phyloP scores from a whole-genome alignment of 129 eudicot genomes.

The Lactuca sativa region DNA sequence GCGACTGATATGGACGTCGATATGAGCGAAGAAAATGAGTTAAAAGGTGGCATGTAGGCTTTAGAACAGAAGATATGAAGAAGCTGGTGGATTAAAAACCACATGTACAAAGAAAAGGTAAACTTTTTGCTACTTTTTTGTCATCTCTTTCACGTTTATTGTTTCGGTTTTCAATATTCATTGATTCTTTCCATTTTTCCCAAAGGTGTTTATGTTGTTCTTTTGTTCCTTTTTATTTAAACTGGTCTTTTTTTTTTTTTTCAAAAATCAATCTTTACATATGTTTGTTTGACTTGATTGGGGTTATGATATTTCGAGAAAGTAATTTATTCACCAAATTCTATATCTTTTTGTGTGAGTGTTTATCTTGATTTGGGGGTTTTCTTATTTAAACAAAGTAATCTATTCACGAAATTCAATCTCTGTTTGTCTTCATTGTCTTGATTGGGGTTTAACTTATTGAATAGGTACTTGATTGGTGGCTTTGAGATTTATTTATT shows the following conservation, averaged over 20 bases:
- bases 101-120: slow-evolving; percentile 84
- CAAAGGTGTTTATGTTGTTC: background rate
- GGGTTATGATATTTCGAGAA: background rate
- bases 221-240: background rate
- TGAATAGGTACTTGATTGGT: slow-evolving; percentile 7
- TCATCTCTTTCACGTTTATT: background rate
- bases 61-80: slow-evolving; percentile 91
- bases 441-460: background rate
- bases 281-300: background rate
- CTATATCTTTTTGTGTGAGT: slow-evolving; percentile 10
- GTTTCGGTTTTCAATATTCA: background rate
- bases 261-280: background rate
- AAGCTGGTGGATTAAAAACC: slow-evolving; percentile 79
- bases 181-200: background rate
- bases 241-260: background rate
- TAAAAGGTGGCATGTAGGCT: slow-evolving; percentile 85
- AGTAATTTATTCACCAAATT: slow-evolving; percentile 1
- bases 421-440: background rate
- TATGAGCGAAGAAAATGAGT: slow-evolving; percentile 48
- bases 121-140: slow-evolving; percentile 10
- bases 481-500: slow-evolving; percentile 4
- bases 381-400: background rate
- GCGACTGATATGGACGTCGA: slow-evolving; percentile 44
- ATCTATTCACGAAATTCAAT: background rate
- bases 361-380: slow-evolving; percentile 19